Base-by-base conservation (phyloP, 192 early-diverging fungal species). In the Chytriomyces sp. region DNA sequence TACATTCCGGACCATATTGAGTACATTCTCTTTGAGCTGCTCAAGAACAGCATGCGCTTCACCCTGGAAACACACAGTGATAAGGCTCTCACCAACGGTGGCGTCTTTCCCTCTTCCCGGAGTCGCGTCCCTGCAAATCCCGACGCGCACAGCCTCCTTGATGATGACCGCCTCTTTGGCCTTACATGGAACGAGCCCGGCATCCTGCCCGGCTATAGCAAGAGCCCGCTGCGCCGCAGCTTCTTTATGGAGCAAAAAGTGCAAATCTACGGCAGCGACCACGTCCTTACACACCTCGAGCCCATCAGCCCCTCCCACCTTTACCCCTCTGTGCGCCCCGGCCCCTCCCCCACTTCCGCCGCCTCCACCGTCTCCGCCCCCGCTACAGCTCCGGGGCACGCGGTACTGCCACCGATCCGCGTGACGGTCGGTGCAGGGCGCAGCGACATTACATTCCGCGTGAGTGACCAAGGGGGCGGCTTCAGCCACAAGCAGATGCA, bases 1-100 rank as follows among this genome's bases (percentile, higher is more conserved):
- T 99, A 96, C 75, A 96, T 99, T 59, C 93, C 95, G 6, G 96
- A 94, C 41, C 94, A 98, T 64, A 89, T 96, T 63, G 93, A 95
- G 80, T 95, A 96, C 75, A 92, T 98, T 39, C 59, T 98, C 22
- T 94, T 92, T 61, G 95, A 98, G 82, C 78, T 98, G 52, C 77
- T 98, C 64, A 90, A 91, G 70, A 96, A 96, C 82, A 86, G 90
- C 39, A 91, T 95, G 83, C 78, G 86, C 44, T 84, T 86, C 60
- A 92, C 93, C 26, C 85, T 92, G 67, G 74, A 79, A 37, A 77
- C 80, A 36, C 81, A 87, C 79, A 68, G 81, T 0, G 66, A 53
- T 56, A 12, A 30, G 31, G 4, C 31, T 25, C 39, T 25, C 12
- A 41, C 64, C n/a, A 25, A 4, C 19, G 52, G 32, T 30, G 61